Conservation (phyloP, 768 basidiomycete species). For the Kwoniella bestiolae region DNA sequence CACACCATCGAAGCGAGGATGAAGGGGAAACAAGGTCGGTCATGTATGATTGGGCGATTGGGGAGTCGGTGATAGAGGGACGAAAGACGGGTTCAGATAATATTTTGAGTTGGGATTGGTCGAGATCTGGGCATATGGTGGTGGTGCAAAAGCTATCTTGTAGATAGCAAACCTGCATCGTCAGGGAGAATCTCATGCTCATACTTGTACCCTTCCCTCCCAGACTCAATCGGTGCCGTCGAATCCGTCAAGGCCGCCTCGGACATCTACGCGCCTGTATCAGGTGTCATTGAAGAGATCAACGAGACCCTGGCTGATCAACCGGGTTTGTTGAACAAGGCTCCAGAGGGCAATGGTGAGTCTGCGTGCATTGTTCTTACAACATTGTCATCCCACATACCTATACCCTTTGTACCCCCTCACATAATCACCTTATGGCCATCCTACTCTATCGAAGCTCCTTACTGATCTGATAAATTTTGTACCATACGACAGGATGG, state of each 20-base stretch:
- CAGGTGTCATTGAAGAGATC: slow-evolving; percentile 77
- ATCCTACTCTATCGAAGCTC: background rate
- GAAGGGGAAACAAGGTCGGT: background rate
- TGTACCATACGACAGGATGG: slow-evolving; percentile 70
- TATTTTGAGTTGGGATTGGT: too few species aligned
- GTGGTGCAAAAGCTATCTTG: too few species aligned
- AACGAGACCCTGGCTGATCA: slow-evolving; percentile 70
- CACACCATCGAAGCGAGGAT: background rate
- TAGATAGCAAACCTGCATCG: too few species aligned
- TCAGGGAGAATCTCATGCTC: too few species aligned
- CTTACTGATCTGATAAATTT: background rate
- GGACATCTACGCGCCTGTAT: slow-evolving; percentile 93
- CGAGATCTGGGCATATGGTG: too few species aligned
- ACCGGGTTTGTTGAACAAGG: slow-evolving; percentile 86
- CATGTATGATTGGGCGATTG: background rate
- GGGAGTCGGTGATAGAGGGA: background rate
- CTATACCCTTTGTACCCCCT: too few species aligned
- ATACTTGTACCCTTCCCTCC: background rate
- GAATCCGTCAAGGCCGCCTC: slow-evolving; percentile 97
- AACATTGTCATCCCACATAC: background rate
- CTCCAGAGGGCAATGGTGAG: slow-evolving; percentile 79
- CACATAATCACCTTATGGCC: background rate
- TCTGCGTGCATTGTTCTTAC: background rate
- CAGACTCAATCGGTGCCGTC: slow-evolving; percentile 86
- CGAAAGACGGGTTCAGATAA: too few species aligned